These are phyloP conservation scores for Nigrograna mackinnonii DNA, from an alignment of 2,329 filamentous ascomycete genomes.

Conservation along the genomic window DNA sequence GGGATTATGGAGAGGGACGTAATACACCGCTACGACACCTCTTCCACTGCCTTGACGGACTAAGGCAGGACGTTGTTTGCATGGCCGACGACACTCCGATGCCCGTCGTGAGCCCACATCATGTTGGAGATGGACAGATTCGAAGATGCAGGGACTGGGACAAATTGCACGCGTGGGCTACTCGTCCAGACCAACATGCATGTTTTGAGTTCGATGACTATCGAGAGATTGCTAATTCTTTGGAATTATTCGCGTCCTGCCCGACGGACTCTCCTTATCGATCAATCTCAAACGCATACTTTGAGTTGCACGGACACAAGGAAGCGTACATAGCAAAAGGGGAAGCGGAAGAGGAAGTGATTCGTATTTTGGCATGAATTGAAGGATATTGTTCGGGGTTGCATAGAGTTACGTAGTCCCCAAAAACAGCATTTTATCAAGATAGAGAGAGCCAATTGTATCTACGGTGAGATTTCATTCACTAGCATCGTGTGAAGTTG, in stretches of 20 bases:
- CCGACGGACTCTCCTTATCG: constrained; percentile 32
- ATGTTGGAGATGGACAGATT: constrained; percentile 30
- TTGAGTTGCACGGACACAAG: constrained; percentile 36
- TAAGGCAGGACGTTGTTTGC: constrained; percentile 40
- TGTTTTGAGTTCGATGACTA: constrained; percentile 39
- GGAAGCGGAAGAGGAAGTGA: too few relatives aligned
- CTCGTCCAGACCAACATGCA: constrained; percentile 30
- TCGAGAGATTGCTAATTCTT: constrained; percentile 36
- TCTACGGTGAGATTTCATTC: too few relatives aligned
- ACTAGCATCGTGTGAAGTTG: too few relatives aligned
- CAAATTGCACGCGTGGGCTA: constrained; percentile 36
- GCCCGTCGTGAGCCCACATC: constrained; percentile 25
- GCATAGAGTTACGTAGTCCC: too few relatives aligned
- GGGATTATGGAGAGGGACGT: constrained; percentile 23
- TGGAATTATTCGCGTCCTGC: constrained; percentile 39
- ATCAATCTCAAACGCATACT: constrained; percentile 32
- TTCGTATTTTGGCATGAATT: too few relatives aligned
- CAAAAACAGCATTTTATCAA: too few relatives aligned
- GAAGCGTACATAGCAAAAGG: constrained; percentile 31
- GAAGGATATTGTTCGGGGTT: too few relatives aligned
- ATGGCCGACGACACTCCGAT: constrained; percentile 40
- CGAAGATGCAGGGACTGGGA: constrained; percentile 37
- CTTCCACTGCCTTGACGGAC: constrained; percentile 35
- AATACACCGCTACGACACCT: constrained; percentile 30
- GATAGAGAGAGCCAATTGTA: too few relatives aligned